Conservation (phyloP, 2,329 filamentous ascomycete genomes). For the Pseudogymnoascus sp. region DNA sequence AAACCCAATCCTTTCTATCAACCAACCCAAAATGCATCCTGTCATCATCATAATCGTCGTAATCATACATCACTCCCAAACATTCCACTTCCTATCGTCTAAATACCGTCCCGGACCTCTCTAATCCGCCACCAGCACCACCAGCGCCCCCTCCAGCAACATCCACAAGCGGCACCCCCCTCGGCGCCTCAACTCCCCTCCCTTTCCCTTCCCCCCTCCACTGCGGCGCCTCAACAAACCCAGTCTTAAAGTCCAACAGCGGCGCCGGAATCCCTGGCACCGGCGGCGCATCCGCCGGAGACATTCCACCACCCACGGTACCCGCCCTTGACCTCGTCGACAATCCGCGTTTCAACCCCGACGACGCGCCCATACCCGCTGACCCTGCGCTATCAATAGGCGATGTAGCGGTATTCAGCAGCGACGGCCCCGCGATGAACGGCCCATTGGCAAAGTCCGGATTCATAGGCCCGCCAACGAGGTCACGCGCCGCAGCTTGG, state of each 20-base stretch:
- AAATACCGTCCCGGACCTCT: neutral
- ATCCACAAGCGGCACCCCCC: slow-evolving; percentile 39
- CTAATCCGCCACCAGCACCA: neutral
- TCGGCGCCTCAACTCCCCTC: slow-evolving; percentile 34
- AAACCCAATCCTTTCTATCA: neutral
- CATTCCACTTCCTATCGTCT: neutral
- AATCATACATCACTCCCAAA: neutral
- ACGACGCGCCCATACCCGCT: neutral
- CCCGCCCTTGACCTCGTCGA: neutral
- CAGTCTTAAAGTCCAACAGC: slow-evolving; percentile 57
- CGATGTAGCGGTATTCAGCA: slow-evolving; percentile 36
- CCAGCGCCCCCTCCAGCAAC: slow-evolving; percentile 25
- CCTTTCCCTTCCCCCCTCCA: slow-evolving; percentile 45
- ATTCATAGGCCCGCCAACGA: slow-evolving; percentile 21
- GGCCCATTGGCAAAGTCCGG: slow-evolving; percentile 28
- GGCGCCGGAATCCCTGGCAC: slow-evolving; percentile 7
- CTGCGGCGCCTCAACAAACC: slow-evolving; percentile 55
- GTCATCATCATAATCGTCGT: neutral
- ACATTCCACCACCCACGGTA: neutral
- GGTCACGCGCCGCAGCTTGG: slow-evolving; percentile 21
- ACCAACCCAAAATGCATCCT: neutral
- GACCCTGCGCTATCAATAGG: neutral
- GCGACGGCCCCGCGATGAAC: slow-evolving; percentile 49
- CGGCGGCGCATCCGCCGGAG: neutral
- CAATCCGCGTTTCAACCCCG: neutral